Conservation (phyloP, 257 asterid genomes). For the Solanum neorickii region DNA sequence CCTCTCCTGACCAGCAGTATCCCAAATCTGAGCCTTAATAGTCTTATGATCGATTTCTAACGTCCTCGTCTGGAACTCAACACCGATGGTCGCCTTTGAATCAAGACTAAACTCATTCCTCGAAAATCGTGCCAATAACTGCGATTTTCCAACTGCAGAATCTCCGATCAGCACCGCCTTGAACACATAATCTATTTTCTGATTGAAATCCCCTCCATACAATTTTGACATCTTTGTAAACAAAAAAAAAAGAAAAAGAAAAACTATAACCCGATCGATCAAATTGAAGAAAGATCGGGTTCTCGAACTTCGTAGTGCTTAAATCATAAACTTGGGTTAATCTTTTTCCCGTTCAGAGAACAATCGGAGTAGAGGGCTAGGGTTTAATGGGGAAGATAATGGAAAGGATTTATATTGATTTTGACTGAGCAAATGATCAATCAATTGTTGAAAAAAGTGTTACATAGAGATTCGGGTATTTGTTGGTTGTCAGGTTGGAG, state of each 20-base stretch:
- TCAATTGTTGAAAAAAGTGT: not conserved
- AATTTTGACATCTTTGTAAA: constrained; percentile 31
- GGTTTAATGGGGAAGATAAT: not conserved
- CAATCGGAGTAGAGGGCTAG: not conserved
- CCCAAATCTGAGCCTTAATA: constrained; percentile 91
- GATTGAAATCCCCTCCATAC: constrained; percentile 45
- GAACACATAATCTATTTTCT: constrained; percentile 65
- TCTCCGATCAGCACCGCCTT: constrained; percentile 72
- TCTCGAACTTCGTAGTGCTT: not conserved
- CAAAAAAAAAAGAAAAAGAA: not conserved
- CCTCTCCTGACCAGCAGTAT: constrained; percentile 91
- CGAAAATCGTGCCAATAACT: constrained; percentile 58
- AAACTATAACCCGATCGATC: not conserved
- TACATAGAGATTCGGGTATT: not conserved
- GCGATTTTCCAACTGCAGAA: constrained; percentile 84
- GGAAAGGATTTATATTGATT: not conserved
- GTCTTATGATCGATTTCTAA: constrained; percentile 45
- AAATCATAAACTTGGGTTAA: not conserved
- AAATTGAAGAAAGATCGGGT: not conserved
- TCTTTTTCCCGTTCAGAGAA: not conserved
- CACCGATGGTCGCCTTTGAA: constrained; percentile 75
- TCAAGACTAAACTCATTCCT: constrained; percentile 69
- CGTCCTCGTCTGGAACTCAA: constrained; percentile 73
- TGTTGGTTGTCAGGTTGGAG: not conserved
- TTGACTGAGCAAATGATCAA: not conserved